These are phyloP conservation scores for Teratosphaeria zuluensis DNA, from an alignment of 2,329 filamentous ascomycete species.

Conservation along the genomic window DNA sequence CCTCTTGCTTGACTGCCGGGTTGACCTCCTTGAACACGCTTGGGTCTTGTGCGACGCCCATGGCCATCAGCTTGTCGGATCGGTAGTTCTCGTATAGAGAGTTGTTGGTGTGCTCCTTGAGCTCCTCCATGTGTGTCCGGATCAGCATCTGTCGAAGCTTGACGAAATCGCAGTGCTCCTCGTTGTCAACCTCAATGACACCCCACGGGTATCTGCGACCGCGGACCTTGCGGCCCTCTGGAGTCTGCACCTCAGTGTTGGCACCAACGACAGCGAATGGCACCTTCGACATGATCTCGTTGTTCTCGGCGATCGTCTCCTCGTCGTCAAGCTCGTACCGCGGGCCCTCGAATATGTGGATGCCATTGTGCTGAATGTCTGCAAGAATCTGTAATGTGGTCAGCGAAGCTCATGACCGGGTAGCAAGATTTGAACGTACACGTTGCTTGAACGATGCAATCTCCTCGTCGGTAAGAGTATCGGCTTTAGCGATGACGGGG, in stretches of 20 bases:
- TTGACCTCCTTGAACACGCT: conserved; percentile 99
- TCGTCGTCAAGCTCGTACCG: conserved; percentile 98
- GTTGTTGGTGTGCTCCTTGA: conserved; percentile 99
- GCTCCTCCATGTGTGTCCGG: conserved; percentile 99
- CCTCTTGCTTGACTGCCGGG: conserved; percentile 98
- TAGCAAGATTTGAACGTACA: conserved; percentile 48
- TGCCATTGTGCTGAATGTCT: conserved; percentile 93
- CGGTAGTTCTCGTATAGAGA: conserved; percentile 98
- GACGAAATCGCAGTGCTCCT: conserved; percentile 99
- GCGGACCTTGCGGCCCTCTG: conserved; percentile 89
- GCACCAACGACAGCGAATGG: conserved; percentile 97
- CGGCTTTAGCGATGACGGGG: conserved; percentile 96
- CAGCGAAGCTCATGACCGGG: background rate
- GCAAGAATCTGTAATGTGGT: conserved; percentile 63
- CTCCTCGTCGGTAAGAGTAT: conserved; percentile 96
- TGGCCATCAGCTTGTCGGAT: conserved; percentile 95
- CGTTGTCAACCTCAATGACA: conserved; percentile 97
- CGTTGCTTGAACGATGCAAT: conserved; percentile 89
- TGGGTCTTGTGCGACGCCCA: conserved; percentile 97
- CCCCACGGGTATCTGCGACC: conserved; percentile 97
- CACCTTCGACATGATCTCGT: conserved; percentile 99
- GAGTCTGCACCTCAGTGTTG: conserved; percentile 82
- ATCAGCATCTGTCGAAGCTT: conserved; percentile 99
- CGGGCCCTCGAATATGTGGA: conserved; percentile 98
- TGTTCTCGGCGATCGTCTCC: conserved; percentile 99